Percentiles rank a stretch among this genome's conserved stretches.
These are phyloP conservation scores for Pichia kudriavzevii DNA, from an alignment of 1,139 yeast species.

Conservation along the genomic window DNA sequence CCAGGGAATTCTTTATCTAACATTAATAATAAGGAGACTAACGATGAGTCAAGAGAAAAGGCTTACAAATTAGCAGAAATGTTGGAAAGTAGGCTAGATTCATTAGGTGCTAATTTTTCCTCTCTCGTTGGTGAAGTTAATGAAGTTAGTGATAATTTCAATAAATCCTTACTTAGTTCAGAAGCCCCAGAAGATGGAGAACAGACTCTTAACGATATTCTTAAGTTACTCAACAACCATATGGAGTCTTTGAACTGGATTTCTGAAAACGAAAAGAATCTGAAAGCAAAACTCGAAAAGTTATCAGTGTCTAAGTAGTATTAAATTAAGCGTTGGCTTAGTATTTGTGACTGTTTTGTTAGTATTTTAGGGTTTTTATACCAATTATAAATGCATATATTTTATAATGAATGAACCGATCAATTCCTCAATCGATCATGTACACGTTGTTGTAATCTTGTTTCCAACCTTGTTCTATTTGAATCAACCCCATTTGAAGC, in stretches of 20 bases:
- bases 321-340: neutral
- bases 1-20: conserved; percentile 2
- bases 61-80: conserved; percentile 86
- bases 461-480: conserved; percentile 27
- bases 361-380: neutral
- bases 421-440: conserved; percentile 22
- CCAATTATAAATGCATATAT: neutral
- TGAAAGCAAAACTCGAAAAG: conserved; percentile 58
- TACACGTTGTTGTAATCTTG: conserved; percentile 24
- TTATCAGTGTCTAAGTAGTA: conserved; percentile 19
- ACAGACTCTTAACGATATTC: conserved; percentile 49
- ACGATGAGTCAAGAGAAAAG: conserved; percentile 81
- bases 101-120: conserved; percentile 65
- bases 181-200: conserved; percentile 22
- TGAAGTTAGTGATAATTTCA: conserved; percentile 75
- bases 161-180: conserved; percentile 37
- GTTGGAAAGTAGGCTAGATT: conserved; percentile 73
- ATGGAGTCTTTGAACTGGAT: conserved; percentile 84
- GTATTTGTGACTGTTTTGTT: neutral
- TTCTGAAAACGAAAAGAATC: conserved; percentile 60
- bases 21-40: conserved; percentile 19
- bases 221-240: conserved; percentile 79
- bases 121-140: conserved; percentile 81
- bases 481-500: conserved; percentile 16
- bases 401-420: neutral